Base-by-base conservation (phyloP, 495 filamentous ascomycete species). In the Rusavskia elegans region DNA sequence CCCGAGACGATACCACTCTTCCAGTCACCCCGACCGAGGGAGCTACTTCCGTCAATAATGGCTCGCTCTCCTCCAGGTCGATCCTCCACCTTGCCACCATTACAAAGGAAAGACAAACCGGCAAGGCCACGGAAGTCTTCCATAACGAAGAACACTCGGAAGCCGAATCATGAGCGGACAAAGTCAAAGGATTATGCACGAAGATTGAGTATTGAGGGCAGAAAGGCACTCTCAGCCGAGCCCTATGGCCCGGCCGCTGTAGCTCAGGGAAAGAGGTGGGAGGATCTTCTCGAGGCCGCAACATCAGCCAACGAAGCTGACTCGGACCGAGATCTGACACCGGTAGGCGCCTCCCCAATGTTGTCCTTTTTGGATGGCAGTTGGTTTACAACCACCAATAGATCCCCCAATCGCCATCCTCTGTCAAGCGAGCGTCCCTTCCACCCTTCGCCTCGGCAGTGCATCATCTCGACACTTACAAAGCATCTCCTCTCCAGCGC, bases 241-340 rank as follows among this genome's bases (percentile, higher is more conserved):
- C 87, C 89, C 16, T 74, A 80, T 30, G 58, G 60, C 30, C 48
- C 55, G 20, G 78, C 74, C n/a, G 77, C 77, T 9, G 79, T 76
- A 55, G 77, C 82, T 42, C 85, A 82, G 64, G 86, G 87, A 39
- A 90, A 89, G 70, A 75, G 89, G 60, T 95, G 89, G 89, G 87
- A 94, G 66, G 89, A 95, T 65, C 67, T 95, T 55, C 89, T 95
- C 52, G 89, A 95, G 66, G 89, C 89, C 10, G 86, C 86, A 21
- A 83, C 88, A 16, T 93, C 86, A 36, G 87, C 87, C 10, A 94
- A 87, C 7, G 88, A 94, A 72, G 75, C 63, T 41, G 89, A 92
- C 66, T 87, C 92, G 58, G 86, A 90, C 59, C 78, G 82, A 57
- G 85, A 90, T 56, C 78, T 86, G 63, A 89, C 84, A 57, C 84